Conservation (phyloP, 2,329 filamentous ascomycete species). For the Cladobotryum mycophilum region DNA sequence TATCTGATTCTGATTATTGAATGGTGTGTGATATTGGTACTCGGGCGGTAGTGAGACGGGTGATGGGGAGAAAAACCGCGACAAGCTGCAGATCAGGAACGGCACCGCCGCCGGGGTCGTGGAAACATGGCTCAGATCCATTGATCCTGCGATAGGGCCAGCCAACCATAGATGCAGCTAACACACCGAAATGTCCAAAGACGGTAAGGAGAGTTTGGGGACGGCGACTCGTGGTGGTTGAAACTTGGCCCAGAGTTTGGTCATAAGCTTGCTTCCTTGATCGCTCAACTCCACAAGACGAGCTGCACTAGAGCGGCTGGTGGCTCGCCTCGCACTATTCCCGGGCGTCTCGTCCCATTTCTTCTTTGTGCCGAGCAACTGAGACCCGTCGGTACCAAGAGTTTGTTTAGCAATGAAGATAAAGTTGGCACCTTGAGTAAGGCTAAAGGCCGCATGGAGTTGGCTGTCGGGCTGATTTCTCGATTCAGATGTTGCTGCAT, state of each 20-base stretch:
- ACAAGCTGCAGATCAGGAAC: slow-evolving; percentile 10
- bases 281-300: too few relatives aligned
- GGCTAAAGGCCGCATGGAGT: too few relatives aligned
- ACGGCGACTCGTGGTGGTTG: not conserved
- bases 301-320: too few relatives aligned
- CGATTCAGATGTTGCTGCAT: too few relatives aligned
- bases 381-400: too few relatives aligned
- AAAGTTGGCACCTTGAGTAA: too few relatives aligned
- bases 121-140: slow-evolving; percentile 5
- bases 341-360: too few relatives aligned
- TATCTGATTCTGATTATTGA: not conserved
- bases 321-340: too few relatives aligned
- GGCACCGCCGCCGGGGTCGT: not conserved
- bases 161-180: slow-evolving; percentile 4
- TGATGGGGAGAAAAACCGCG: not conserved
- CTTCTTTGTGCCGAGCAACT: too few relatives aligned
- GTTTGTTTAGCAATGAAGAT: too few relatives aligned
- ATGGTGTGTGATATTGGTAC: slow-evolving; percentile 1
- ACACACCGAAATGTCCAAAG: not conserved
- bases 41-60: not conserved
- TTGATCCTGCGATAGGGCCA: slow-evolving; percentile 5
- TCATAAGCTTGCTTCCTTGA: too few relatives aligned
- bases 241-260: not conserved
- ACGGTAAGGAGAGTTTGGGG: not conserved
- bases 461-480: too few relatives aligned